A percentile compares a stretch with the other conserved stretches of the same genome.
phyloP scores from a whole-genome alignment of 805 yeast genomes.

The Komagataella mondaviorum region DNA sequence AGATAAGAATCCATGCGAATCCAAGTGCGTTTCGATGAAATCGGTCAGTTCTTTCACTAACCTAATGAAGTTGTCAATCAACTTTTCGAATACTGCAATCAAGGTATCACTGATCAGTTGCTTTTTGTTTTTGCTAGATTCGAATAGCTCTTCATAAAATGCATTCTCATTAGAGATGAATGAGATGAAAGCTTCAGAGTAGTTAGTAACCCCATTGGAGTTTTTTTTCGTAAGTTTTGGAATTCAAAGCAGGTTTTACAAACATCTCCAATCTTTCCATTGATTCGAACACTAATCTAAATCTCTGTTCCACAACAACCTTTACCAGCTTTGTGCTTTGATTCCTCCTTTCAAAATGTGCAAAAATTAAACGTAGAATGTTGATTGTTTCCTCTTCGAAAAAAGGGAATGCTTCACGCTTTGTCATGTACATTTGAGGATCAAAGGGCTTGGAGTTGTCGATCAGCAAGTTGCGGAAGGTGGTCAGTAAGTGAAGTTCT shows the following conservation, averaged over 20 bases:
- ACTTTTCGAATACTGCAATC: conserved; percentile 16
- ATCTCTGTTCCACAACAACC: conserved; percentile 26
- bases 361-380: conserved; percentile 27
- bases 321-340: conserved; percentile 15
- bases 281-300: conserved; percentile 24
- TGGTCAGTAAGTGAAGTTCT: conserved; percentile 37
- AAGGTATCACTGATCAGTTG: conserved; percentile 17
- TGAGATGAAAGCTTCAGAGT: conserved; percentile 36
- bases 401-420: conserved; percentile 27
- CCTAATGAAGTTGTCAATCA: conserved; percentile 22
- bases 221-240: conserved; percentile 44
- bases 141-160: conserved; percentile 27
- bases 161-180: conserved; percentile 36
- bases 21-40: conserved; percentile 25
- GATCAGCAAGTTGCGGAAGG: conserved; percentile 31
- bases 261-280: conserved; percentile 32
- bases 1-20: conserved; percentile 34
- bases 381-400: conserved; percentile 18
- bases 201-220: conserved; percentile 40
- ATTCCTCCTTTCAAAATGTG: conserved; percentile 25
- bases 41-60: conserved; percentile 23
- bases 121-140: conserved; percentile 17
- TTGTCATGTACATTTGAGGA: conserved; percentile 25
- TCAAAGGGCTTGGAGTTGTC: conserved; percentile 27
- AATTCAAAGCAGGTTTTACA: conserved; percentile 24